Percentiles rank a stretch among this genome's conserved stretches.
Evolutionary conservation across 2,329 filamentous ascomycete species (phyloP).

Genomic region (Alternaria incomplexa): DNA sequence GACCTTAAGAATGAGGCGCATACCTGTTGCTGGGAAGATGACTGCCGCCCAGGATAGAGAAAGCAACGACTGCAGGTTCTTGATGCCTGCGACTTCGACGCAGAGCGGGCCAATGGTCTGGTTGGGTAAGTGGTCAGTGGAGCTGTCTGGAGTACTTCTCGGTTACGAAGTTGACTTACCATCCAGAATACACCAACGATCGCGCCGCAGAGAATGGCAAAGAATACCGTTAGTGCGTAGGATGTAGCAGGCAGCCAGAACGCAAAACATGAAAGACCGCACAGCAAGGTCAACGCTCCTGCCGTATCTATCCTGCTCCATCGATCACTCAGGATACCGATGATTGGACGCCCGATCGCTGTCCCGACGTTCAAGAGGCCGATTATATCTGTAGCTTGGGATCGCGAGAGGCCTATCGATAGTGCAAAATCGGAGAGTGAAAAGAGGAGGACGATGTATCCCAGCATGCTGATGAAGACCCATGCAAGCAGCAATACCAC

Average conservation of each 20-base stretch:
- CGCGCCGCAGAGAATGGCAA: conserved; percentile 52
- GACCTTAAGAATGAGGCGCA: conserved; percentile 3
- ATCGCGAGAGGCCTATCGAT: conserved; percentile 50
- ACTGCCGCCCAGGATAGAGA: conserved; percentile 49
- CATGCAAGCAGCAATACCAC: conserved; percentile 50
- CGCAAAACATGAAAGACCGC: background rate
- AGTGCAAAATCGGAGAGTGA: conserved; percentile 56
- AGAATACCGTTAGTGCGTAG: conserved; percentile 53
- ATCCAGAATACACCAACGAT: conserved; percentile 1
- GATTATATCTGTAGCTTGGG: conserved; percentile 51
- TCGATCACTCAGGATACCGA: conserved; percentile 55
- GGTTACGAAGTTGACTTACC: background rate
- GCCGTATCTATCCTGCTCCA: conserved; percentile 54
- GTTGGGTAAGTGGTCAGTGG: background rate
- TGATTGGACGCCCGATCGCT: conserved; percentile 54
- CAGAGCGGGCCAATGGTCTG: conserved; percentile 49
- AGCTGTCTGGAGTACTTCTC: background rate
- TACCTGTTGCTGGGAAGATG: conserved; percentile 47
- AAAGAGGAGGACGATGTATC: conserved; percentile 56
- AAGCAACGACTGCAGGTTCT: conserved; percentile 50
- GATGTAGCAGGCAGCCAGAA: conserved; percentile 54
- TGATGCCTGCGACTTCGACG: conserved; percentile 51
- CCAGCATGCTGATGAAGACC: conserved; percentile 55
- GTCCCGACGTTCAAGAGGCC: conserved; percentile 58
- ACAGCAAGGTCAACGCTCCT: conserved; percentile 46